Base-by-base conservation (phyloP, 805 yeast species). In the Candida quercuum region DNA sequence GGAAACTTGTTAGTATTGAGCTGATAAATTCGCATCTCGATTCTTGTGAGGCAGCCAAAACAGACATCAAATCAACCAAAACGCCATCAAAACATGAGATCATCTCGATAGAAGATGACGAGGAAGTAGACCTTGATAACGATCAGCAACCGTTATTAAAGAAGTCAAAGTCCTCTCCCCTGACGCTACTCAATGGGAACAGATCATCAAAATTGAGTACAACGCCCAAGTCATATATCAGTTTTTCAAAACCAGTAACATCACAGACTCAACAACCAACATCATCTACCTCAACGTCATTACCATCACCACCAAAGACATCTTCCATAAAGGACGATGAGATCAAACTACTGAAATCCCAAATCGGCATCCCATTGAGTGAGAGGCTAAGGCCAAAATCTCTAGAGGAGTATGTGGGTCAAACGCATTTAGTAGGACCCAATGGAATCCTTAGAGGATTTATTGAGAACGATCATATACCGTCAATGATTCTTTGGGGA, bases 401-500 rank as follows among this genome's bases (percentile, higher is more conserved):
- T 0, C 60, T 93, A 20, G 68, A 69, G 3, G 86, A 82, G 3
- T 88, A 80, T 52, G 71, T 91, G 18, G 99, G 99, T 0, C 99
- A 93, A 60, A 64, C 67, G 12, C 95, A 89, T 60, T 60, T 93
- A 3, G 66, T 91, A 5, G 82, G 85, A 0, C 60, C 63, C 2
- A 49, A 68, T 7, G 95, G 96, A 1, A 65, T 80, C 3, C 61
- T 91, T 3, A 63, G 77, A 20, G 79, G 79, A 32, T 84, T 84
- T 42, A 67, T 89, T 2, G 68, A 71, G 26, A 61, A 72, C 15
- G 60, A 81, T n/a, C 65, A 69, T 33, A 65, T 85, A 7, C 97
- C 97, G 1, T 87, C 96, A 0, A 71, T 93, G 77, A 77, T 93
- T 2, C 62, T 93, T 5, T 84, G 93, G 85, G 99, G 99, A 0